Evolutionary conservation across 371 early-diverging fungal species (phyloP), one percentile per base, ranked within the genome.

Genomic region (Mortierella sp.): DNA sequence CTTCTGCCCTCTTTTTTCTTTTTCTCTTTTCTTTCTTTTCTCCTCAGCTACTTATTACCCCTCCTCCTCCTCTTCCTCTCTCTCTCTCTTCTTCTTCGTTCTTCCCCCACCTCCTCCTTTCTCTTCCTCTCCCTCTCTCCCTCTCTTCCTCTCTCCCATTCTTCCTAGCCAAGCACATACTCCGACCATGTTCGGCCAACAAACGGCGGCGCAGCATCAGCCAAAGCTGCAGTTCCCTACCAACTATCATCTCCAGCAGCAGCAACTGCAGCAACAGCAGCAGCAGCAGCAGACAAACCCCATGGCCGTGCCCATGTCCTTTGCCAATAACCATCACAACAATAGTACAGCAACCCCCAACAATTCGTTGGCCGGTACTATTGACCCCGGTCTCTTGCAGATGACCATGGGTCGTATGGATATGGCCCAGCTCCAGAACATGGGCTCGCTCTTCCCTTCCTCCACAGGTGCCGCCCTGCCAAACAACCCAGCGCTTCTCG

Each of bases 231-330:
- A 64, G 57, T 61, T 58, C 55, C 63, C 76, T 47, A 69, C 76
- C 28, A 59, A 65, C 62, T 69, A 68, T 39, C 76, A 74, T 14
- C 54, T 76, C 28, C 69, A 69, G 38, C 76, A 74, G 28, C 72
- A 72, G 42, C 72, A 65, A 21, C 61, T 59, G 19, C 71, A 63
- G 23, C 58, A 59, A n/a, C 71, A 71, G 16, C 56, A 57, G 8
- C 72, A 72, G 26, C 73, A 73, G 47, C 73, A 58, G 13, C 61
- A 42, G 18, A 62, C 64, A 19, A 57, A 64, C 23, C 16, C 61
- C 46, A 67, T 73, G 70, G 53, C 69, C 55, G 69, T 76, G 76
- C 70, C 76, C 19, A 61, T 76, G 70, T 30, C 69, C 1, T 76
- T 76, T 48, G 52, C 28, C 16, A 67, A 73, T 56, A 60, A 67